phyloP scores from a whole-genome alignment of 306 rosid genomes.

The Begonia masoniana region DNA sequence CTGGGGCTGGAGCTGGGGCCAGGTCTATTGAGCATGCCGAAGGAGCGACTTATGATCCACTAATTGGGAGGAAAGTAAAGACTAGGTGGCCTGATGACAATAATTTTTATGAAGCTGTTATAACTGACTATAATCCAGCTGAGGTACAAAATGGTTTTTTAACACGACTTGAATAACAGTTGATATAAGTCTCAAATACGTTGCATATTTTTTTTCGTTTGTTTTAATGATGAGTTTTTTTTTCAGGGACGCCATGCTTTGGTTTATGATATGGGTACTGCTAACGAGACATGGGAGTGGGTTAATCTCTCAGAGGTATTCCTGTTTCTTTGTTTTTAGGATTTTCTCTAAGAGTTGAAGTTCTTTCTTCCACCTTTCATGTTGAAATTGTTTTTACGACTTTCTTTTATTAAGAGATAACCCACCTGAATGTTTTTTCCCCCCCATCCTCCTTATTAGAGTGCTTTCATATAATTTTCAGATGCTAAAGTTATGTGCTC shows the following conservation, averaged over 20 bases:
- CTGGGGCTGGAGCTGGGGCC: slow-evolving; percentile 55
- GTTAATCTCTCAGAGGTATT: slow-evolving; percentile 87
- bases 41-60: slow-evolving; percentile 39
- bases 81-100: slow-evolving; percentile 98
- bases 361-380: neutral
- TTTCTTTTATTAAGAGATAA: too few species aligned
- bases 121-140: slow-evolving; percentile 47
- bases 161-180: too few species aligned
- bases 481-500: neutral
- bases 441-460: neutral
- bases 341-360: neutral
- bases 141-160: slow-evolving; percentile 32
- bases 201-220: neutral
- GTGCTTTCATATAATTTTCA: neutral
- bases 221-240: neutral
- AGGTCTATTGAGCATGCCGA: slow-evolving; percentile 52
- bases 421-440: too few species aligned
- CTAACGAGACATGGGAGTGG: slow-evolving; percentile 81
- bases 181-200: neutral
- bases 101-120: slow-evolving; percentile 84
- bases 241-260: slow-evolving; percentile 74
- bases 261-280: slow-evolving; percentile 65
- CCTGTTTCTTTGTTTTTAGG: slow-evolving; percentile 12
- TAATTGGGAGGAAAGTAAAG: slow-evolving; percentile 71
- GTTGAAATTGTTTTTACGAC: too few species aligned